phyloP scores from a whole-genome alignment of 805 yeast species.

The Ogataea kodamae region DNA sequence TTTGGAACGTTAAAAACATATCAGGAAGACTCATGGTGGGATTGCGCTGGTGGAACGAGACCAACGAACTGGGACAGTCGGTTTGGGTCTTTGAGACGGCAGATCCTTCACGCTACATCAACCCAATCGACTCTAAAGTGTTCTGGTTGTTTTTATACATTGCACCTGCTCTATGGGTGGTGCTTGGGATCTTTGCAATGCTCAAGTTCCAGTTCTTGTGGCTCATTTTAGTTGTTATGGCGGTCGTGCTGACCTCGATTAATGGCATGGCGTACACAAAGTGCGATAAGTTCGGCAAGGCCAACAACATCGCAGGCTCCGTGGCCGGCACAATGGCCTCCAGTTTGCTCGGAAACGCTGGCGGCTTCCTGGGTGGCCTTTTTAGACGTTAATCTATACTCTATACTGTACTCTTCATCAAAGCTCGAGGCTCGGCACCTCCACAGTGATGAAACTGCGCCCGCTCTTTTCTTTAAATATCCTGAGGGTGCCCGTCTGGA shows the following conservation, averaged over 20 bases:
- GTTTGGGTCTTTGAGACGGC: slow-evolving; percentile 89
- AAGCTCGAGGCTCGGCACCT: slow-evolving; percentile 16
- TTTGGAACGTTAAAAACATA: slow-evolving; percentile 90
- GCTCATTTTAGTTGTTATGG: slow-evolving; percentile 60
- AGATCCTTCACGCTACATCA: slow-evolving; percentile 65
- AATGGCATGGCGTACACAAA: slow-evolving; percentile 88
- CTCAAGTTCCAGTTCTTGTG: slow-evolving; percentile 72
- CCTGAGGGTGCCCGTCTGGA: slow-evolving; percentile 19
- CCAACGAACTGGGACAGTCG: slow-evolving; percentile 58
- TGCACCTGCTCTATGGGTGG: slow-evolving; percentile 73
- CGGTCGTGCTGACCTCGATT: slow-evolving; percentile 68
- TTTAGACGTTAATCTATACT: slow-evolving; percentile 3
- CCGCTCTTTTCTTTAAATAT: slow-evolving; percentile 18
- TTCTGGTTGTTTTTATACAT: slow-evolving; percentile 81
- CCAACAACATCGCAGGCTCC: slow-evolving; percentile 60
- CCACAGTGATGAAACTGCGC: slow-evolving; percentile 21
- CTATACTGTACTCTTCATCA: slow-evolving; percentile 1
- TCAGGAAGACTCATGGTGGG: slow-evolving; percentile 90
- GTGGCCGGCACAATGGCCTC: slow-evolving; percentile 53
- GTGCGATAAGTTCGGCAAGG: slow-evolving; percentile 89
- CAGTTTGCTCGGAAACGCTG: slow-evolving; percentile 41
- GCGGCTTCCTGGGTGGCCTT: slow-evolving; percentile 17
- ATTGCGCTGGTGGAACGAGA: slow-evolving; percentile 95
- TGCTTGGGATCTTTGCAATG: slow-evolving; percentile 72
- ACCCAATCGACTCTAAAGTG: slow-evolving; percentile 86